Evolutionary conservation across 768 basidiomycete genomes (phyloP), one percentile per base, ranked within the genome.

Genomic region (Lactifluus pinguis): DNA sequence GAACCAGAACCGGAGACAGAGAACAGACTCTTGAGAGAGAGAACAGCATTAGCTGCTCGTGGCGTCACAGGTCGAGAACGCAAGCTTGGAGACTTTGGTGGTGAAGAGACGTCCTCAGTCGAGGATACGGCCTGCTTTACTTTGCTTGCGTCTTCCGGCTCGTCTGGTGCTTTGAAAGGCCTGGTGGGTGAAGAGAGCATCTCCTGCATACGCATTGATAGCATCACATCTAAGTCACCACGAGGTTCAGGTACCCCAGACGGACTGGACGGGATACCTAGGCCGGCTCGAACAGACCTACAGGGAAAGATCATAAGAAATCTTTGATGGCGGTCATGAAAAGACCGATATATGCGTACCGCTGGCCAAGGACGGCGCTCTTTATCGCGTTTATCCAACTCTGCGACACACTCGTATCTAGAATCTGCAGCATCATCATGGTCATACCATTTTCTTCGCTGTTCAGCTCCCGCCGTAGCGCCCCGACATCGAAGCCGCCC

Each of bases 181-280:
- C 60, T 51, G 19, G 52, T 50, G 8, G 68, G 64, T n/a, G 76
- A 76, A 32, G 75, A 74, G 64, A 77, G 74, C 55, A 83, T 72
- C n/a, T 80, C 83, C 66, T 88, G 86, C 36, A 82, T 77, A 51
- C 84, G 84, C 77, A 91, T 88, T 34, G 86, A 85, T 39, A 91
- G 77, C 81, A 89, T 87, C 50, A 90, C 89, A 69, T 91, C 89
- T 76, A 91, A 81, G 68, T 91, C 89, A 6, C 89, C 89, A 49
- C 83, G 78, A 21, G 87, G 87, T 62, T 89, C 89, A 30, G 79
- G 73, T 15, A 74, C 75, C 21, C 76, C 74, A 3, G 74, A 66
- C 21, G 73, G 72, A 44, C 73, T 73, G 0, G 77, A 69, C 30
- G 81, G 72, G 25, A 76, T 72, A 38, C 81, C 80, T 13, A 90